Percentiles rank a stretch among this genome's conserved stretches.
These are phyloP conservation scores for Hanseniaspora lachancei DNA, from an alignment of 805 yeast species.

Conservation along the genomic window DNA sequence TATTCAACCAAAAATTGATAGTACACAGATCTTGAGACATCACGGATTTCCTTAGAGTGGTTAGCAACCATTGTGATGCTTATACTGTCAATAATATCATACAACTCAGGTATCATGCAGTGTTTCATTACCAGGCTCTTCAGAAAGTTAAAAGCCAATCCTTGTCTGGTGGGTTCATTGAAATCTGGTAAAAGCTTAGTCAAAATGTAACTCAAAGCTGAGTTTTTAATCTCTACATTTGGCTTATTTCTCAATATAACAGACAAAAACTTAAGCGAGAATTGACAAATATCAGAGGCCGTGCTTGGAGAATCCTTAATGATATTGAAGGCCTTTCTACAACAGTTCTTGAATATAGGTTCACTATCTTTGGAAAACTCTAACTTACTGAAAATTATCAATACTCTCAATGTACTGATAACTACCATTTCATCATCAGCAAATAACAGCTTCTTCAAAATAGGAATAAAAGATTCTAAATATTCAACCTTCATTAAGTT, in stretches of 20 bases:
- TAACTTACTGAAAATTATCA: slow-evolving; percentile 46
- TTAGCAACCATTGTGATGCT: slow-evolving; percentile 80
- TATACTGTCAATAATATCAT: slow-evolving; percentile 73
- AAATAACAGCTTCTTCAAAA: slow-evolving; percentile 45
- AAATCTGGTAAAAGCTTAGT: slow-evolving; percentile 70
- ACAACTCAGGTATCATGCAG: slow-evolving; percentile 71
- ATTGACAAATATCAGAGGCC: slow-evolving; percentile 65
- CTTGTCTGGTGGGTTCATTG: slow-evolving; percentile 79
- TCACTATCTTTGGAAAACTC: slow-evolving; percentile 42
- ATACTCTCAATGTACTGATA: slow-evolving; percentile 49
- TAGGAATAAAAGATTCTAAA: slow-evolving; percentile 61
- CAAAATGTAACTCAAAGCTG: slow-evolving; percentile 61
- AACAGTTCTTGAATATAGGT: slow-evolving; percentile 41
- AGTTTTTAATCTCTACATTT: slow-evolving; percentile 51
- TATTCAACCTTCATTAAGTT: slow-evolving; percentile 45
- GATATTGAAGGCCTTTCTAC: slow-evolving; percentile 47
- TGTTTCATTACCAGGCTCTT: slow-evolving; percentile 65
- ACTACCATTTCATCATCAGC: slow-evolving; percentile 71
- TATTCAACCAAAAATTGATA: slow-evolving; percentile 82
- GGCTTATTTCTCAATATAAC: slow-evolving; percentile 52
- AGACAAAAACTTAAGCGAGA: slow-evolving; percentile 61
- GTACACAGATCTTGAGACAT: slow-evolving; percentile 69
- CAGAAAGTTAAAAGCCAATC: slow-evolving; percentile 73
- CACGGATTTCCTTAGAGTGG: slow-evolving; percentile 70
- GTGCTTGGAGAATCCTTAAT: slow-evolving; percentile 69